Evolutionary conservation across 106 monocot species (phyloP), one percentile per base, ranked within the genome.

Genomic region (Platanthera zijinensis): DNA sequence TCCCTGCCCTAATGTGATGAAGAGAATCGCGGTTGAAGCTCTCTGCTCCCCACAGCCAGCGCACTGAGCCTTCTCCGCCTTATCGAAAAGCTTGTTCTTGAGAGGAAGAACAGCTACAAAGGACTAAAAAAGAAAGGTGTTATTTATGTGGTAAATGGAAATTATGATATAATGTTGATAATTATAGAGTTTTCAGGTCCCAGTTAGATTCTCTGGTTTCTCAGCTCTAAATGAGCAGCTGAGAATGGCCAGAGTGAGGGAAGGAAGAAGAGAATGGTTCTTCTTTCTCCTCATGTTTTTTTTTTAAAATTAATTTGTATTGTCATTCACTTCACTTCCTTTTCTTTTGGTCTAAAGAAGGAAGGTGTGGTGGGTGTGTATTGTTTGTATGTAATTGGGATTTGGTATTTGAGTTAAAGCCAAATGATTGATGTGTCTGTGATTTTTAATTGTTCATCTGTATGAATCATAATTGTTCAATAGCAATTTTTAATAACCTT

Each of bases 1-100:
- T 77, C 96, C 96, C 54, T 97, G 96, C 69, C 96, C 96, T 1
- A 91, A 91, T 61, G 84, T 91, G 51, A 79, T 86, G 84, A 97
- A 97, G 82, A 84, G 82, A 73, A 84, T 94, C 21, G 93, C 89
- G 3, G 96, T 97, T 15, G 96, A 97, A 83, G 96, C 93, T 5
- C 51, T 91, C 13, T 97, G 96, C 53, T 64, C 84, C 10, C 57
- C 83, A 50, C 51, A 72, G 11, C 72, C 51, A 9, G 7, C 18
- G 51, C 72, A 72, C 51, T 72, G 51, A 72, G 13, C 10, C 25
- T 11, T 2, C 69, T 47, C 6, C 6, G n/a, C 48, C 70, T 17
- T 50, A 72, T 48, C 48, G 7, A 5, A 71, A 22, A 15, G 10
- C 17, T 71, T 71, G 70, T 71, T 71, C 70, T 48, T 71, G 70